Percentiles rank a stretch among this genome's conserved stretches.
Evolutionary conservation across 1,284 basidiomycete genomes (phyloP).

Genomic region (Rhodofomes roseus): DNA sequence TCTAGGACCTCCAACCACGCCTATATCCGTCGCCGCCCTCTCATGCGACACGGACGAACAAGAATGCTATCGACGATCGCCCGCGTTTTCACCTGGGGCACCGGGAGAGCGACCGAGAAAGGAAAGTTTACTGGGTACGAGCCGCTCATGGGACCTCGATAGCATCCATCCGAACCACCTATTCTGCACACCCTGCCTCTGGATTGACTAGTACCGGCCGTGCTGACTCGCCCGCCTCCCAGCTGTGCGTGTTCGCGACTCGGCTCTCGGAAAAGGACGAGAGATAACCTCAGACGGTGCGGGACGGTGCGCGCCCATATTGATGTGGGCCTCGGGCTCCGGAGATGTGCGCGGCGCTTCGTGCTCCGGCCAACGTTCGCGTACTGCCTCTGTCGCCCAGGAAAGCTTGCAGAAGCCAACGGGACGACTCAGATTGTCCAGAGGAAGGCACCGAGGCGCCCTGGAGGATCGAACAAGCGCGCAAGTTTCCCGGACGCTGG

Average conservation of each 20-base stretch:
- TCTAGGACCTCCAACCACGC: not conserved
- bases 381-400: not conserved
- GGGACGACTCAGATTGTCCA: not conserved
- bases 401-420: not conserved
- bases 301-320: not conserved
- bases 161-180: not conserved
- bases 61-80: not conserved
- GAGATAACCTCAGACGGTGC: not conserved
- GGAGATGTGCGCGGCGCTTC: not conserved
- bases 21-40: not conserved
- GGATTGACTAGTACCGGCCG: not conserved
- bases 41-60: not conserved
- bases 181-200: not conserved
- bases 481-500: not conserved
- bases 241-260: not conserved
- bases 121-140: not conserved
- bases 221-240: not conserved
- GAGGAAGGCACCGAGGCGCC: not conserved
- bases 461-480: not conserved
- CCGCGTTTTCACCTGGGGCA: not conserved
- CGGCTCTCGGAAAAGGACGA: not conserved
- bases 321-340: not conserved
- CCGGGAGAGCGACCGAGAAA: not conserved
- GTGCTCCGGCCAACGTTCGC: not conserved
- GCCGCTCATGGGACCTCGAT: not conserved